Percentiles rank a stretch among this genome's conserved stretches.
Evolutionary conservation across 345 rosid genomes (phyloP).

Genomic region (Streptanthus diversifolius): DNA sequence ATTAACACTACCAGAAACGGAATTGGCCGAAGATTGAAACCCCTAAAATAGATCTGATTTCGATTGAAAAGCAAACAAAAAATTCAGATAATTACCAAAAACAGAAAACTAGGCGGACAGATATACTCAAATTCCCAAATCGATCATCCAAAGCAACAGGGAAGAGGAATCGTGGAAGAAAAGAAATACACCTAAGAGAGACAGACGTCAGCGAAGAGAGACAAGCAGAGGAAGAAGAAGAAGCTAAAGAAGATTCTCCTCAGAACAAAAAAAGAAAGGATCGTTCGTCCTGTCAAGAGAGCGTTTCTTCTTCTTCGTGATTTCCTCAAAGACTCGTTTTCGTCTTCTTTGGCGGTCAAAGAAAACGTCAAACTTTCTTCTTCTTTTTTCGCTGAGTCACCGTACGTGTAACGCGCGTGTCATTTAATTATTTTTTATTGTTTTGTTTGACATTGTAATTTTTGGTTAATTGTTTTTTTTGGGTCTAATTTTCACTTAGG

Average conservation of each 20-base stretch:
- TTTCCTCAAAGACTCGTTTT: constrained; percentile 9
- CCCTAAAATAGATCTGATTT: background rate
- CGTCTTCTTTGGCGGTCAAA: constrained; percentile 27
- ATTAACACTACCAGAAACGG: background rate
- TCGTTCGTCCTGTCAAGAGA: background rate
- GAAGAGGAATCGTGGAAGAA: background rate
- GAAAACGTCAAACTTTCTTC: constrained; percentile 1
- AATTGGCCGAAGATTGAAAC: background rate
- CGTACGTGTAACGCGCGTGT: background rate
- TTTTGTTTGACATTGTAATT: background rate
- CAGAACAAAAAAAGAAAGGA: background rate
- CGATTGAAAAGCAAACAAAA: background rate
- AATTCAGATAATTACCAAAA: background rate
- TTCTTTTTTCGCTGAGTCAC: background rate
- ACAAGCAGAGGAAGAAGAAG: background rate
- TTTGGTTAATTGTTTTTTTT: background rate
- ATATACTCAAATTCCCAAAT: background rate
- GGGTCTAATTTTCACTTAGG: background rate
- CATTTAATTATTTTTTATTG: background rate
- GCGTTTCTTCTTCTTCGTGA: background rate
- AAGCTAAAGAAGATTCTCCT: background rate
- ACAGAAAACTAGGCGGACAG: background rate
- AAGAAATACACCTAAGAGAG: background rate
- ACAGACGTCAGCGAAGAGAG: background rate
- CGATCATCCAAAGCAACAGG: constrained; percentile 1